These are phyloP conservation scores for Salvia miltiorrhiza DNA, from an alignment of 257 asterid genomes.

Conservation along the genomic window DNA sequence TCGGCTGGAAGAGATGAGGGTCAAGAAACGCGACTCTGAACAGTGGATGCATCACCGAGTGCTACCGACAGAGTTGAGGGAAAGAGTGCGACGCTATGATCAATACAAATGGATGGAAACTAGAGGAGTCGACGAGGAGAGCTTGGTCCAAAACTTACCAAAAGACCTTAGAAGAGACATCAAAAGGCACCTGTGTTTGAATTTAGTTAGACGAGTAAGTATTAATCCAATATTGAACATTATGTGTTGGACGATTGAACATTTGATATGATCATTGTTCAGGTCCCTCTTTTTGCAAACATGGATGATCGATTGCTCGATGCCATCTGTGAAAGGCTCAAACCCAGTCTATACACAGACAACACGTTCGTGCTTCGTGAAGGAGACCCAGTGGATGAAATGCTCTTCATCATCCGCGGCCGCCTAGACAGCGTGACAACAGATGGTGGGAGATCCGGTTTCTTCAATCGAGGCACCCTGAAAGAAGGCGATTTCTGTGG, in stretches of 20 bases:
- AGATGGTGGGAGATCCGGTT: constrained; percentile 96
- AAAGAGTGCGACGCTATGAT: constrained; percentile 86
- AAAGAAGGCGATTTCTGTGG: constrained; percentile 93
- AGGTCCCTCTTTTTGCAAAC: constrained; percentile 97
- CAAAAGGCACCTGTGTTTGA: constrained; percentile 86
- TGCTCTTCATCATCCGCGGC: constrained; percentile 95
- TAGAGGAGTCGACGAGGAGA: constrained; percentile 90
- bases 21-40: constrained; percentile 88
- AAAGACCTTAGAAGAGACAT: constrained; percentile 91
- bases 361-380: constrained; percentile 76
- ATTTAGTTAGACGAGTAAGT: constrained; percentile 82
- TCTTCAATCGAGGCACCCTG: constrained; percentile 78
- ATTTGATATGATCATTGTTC: constrained; percentile 8
- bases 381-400: constrained; percentile 92
- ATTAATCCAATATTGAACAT: not conserved
- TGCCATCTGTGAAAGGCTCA: constrained; percentile 93
- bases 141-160: constrained; percentile 80
- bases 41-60: constrained; percentile 99
- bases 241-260: not conserved
- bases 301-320: constrained; percentile 95
- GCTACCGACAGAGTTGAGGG: constrained; percentile 79
- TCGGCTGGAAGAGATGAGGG: constrained; percentile 93
- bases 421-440: constrained; percentile 91
- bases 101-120: constrained; percentile 94
- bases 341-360: constrained; percentile 91